A percentile compares a stretch with the other conserved stretches of the same genome.
Conservation (phyloP, 1,284 basidiomycete species). For the Ganoderma sp. region DNA sequence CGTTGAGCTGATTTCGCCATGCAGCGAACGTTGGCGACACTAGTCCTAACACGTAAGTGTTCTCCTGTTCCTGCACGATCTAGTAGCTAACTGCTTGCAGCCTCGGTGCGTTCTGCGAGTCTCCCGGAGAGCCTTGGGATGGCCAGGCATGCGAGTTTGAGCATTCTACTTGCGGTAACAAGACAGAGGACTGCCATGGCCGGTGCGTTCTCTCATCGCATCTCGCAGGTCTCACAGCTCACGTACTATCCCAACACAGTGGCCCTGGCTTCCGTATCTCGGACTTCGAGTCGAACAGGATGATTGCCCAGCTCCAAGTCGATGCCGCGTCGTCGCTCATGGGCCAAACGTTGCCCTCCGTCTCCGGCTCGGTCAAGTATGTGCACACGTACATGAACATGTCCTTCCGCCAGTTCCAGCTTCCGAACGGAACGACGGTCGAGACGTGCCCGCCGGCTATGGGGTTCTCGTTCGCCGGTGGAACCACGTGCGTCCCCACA, state of each 20-base stretch:
- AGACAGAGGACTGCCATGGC: conserved; percentile 70
- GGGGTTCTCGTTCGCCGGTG: conserved; percentile 78
- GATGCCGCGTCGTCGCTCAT: conserved; percentile 68
- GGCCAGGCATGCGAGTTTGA: conserved; percentile 69
- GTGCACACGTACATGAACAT: conserved; percentile 74
- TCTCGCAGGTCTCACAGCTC: neutral
- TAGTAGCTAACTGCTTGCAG: conserved; percentile 7
- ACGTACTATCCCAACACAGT: conserved; percentile 41
- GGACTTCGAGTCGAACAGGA: conserved; percentile 72
- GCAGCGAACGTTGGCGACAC: conserved; percentile 80
- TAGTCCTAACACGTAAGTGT: conserved; percentile 73
- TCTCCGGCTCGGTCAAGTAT: conserved; percentile 65
- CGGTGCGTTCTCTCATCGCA: conserved; percentile 49
- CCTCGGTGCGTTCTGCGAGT: conserved; percentile 74
- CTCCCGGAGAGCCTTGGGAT: conserved; percentile 69
- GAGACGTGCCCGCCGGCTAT: conserved; percentile 81
- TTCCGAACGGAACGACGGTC: conserved; percentile 71
- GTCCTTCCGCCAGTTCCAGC: conserved; percentile 67
- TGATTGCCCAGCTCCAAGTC: conserved; percentile 73
- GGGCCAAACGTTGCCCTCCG: conserved; percentile 49
- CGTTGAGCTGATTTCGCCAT: neutral
- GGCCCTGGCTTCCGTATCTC: conserved; percentile 76
- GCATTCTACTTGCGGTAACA: conserved; percentile 77
- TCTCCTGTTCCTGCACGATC: neutral
- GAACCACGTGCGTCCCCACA: conserved; percentile 64